Percentiles rank a stretch among this genome's conserved stretches.
phyloP scores from a whole-genome alignment of 1,284 basidiomycete species.

The Cryptococcus sp. region DNA sequence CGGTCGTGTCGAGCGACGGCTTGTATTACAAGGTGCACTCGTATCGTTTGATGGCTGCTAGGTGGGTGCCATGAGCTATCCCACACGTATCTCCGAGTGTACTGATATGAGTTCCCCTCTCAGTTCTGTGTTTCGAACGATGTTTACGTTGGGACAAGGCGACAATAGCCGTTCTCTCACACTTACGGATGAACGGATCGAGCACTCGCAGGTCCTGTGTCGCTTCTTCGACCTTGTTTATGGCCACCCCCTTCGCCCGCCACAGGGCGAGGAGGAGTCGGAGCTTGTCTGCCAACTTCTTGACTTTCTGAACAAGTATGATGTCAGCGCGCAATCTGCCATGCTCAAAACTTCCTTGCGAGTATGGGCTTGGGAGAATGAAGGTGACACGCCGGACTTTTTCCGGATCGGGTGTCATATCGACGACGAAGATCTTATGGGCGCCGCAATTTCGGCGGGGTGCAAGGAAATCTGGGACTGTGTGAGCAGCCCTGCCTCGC shows the following conservation, averaged over 20 bases:
- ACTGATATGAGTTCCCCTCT: too few species aligned
- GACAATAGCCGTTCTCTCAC: neutral
- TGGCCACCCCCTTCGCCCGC: neutral
- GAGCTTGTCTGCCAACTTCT: neutral
- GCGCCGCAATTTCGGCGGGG: too few species aligned
- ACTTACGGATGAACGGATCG: too few species aligned
- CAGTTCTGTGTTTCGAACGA: neutral
- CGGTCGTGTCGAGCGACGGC: conserved; percentile 10
- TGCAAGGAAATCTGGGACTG: neutral
- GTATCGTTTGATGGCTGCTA: conserved; percentile 2
- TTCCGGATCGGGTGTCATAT: neutral
- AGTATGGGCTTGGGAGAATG: neutral
- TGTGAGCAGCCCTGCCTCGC: neutral
- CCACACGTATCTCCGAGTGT: too few species aligned
- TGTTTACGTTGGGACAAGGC: too few species aligned
- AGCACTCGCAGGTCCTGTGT: too few species aligned
- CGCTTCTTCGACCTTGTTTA: neutral
- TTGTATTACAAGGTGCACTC: conserved; percentile 15
- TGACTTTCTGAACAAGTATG: neutral
- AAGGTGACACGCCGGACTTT: neutral
- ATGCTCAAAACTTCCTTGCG: neutral
- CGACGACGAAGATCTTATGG: neutral
- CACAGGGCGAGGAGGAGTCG: neutral
- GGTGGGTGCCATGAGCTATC: neutral
- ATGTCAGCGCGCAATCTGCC: neutral